Percentiles rank a stretch among this genome's conserved stretches.
Evolutionary conservation across 176 grass and related monocot species (phyloP).

Genomic region (Carex kokanica): DNA sequence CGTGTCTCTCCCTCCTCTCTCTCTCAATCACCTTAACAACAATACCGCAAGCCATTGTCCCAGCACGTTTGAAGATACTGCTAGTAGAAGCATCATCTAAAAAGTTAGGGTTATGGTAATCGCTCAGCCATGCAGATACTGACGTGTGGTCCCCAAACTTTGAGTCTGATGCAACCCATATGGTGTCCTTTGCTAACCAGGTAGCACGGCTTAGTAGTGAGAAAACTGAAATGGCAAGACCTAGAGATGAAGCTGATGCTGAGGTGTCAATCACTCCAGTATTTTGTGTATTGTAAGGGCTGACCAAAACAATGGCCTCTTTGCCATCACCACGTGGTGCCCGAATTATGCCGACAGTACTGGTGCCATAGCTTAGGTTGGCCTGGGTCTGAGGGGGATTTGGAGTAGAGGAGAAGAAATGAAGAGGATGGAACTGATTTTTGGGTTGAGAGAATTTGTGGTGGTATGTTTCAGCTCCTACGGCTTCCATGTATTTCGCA

Average conservation of each 20-base stretch:
- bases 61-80: constrained; percentile 76
- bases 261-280: constrained; percentile 53
- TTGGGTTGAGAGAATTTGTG: constrained; percentile 54
- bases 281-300: constrained; percentile 74
- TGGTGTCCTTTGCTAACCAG: constrained; percentile 87
- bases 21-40: constrained; percentile 67
- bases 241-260: constrained; percentile 50
- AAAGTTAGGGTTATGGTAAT: constrained; percentile 82
- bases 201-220: constrained; percentile 65
- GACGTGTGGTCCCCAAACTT: constrained; percentile 75
- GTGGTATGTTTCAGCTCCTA: constrained; percentile 80
- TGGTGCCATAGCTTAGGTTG: constrained; percentile 43
- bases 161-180: constrained; percentile 88
- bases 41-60: constrained; percentile 84
- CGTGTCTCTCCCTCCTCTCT: constrained; percentile 35
- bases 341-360: constrained; percentile 72
- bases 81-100: constrained; percentile 10
- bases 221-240: constrained; percentile 85
- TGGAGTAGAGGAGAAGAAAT: constrained; percentile 68
- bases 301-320: constrained; percentile 91
- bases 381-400: constrained; percentile 29
- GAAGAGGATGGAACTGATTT: constrained; percentile 59
- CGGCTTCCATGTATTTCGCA: constrained; percentile 48
- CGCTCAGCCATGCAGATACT: constrained; percentile 82
- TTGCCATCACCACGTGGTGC: constrained; percentile 95